Base-by-base conservation (phyloP, 2,329 filamentous ascomycete genomes). In the Penicillium sp. region DNA sequence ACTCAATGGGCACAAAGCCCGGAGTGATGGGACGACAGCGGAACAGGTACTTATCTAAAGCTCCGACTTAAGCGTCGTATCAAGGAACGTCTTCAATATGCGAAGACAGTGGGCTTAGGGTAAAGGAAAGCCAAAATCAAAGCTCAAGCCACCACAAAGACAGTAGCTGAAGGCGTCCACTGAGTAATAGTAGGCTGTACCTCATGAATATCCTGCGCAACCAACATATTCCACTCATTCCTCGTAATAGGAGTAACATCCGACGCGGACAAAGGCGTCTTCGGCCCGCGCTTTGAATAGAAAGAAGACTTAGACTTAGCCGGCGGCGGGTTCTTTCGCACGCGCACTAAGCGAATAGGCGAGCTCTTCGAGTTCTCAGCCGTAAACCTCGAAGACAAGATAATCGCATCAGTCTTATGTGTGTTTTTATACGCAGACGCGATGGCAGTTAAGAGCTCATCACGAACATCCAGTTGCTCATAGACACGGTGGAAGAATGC, bases 401-500 rank as follows among this genome's bases (percentile, higher is more conserved):
- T 69, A 15, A 78, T 77, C 9, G 73, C 75, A 18, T 76, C 70
- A 20, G 72, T 65, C 15, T 65, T 67, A 52, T 73, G 73, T 5
- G 66, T 63, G 33, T 60, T 57, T 43, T 70, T 67, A 57, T 77
- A 77, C 3, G 69, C 63, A 18, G 58, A 53, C 9, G 73, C 72
- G 7, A 78, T 66, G n/a, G 67, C 63, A 9, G 69, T 61, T 12
- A 77, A 65, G 6, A 75, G 63, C 2, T 71, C 66, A 33, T 77
- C 72, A 5, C 63, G 58, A 2, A 78, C 68, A 48, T 74, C 63
- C 1, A 77, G 57, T 37, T 77, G 74, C 40, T 77, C 72, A 54
- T 78, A 78, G 20, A 76, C 69, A 26, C 74, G 69, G 48, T 74
- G 70, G 58, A 78, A 75, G 54, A 78, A 78, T 5, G 68, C 71